These are phyloP conservation scores for Nannochloropsis gaditana DNA, from an alignment of 108 stramenopile species.

Conservation along the genomic window DNA sequence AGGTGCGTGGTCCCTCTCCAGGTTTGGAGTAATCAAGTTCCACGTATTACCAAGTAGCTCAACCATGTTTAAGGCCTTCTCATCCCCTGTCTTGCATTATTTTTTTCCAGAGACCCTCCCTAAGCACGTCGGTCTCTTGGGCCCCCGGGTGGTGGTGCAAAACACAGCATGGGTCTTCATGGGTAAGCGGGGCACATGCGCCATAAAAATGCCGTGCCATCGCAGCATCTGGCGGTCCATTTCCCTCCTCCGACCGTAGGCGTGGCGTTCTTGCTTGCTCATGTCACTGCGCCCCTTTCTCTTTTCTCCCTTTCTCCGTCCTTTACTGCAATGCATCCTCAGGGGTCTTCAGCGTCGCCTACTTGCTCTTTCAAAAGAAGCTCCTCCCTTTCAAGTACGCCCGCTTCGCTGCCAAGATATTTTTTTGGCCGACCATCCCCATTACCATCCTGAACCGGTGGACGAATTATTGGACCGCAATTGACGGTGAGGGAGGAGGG, in stretches of 20 bases:
- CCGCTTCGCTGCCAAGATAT: conserved; percentile 32
- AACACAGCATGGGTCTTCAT: conserved; percentile 12
- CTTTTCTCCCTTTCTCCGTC: neutral
- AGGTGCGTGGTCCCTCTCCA: neutral
- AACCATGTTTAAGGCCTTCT: neutral
- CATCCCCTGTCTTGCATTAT: neutral
- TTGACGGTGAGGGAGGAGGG: conserved; percentile 30
- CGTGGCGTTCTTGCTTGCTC: no score
- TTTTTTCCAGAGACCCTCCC: neutral
- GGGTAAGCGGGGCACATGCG: neutral
- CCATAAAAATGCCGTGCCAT: neutral
- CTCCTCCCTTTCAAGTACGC: neutral
- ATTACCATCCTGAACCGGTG: conserved; percentile 40
- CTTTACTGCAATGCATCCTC: neutral
- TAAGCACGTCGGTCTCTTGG: neutral
- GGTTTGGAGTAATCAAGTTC: neutral
- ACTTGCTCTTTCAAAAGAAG: conserved; percentile 23
- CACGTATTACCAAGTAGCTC: no score
- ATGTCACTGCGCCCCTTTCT: neutral
- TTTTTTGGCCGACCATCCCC: conserved; percentile 48
- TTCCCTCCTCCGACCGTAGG: neutral
- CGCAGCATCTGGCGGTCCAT: neutral
- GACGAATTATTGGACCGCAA: conserved; percentile 49
- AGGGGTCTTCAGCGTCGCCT: neutral
- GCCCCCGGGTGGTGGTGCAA: neutral